Evolutionary conservation across 1,284 basidiomycete species (phyloP).

Genomic region (Austroboletus novae-zelandiae): DNA sequence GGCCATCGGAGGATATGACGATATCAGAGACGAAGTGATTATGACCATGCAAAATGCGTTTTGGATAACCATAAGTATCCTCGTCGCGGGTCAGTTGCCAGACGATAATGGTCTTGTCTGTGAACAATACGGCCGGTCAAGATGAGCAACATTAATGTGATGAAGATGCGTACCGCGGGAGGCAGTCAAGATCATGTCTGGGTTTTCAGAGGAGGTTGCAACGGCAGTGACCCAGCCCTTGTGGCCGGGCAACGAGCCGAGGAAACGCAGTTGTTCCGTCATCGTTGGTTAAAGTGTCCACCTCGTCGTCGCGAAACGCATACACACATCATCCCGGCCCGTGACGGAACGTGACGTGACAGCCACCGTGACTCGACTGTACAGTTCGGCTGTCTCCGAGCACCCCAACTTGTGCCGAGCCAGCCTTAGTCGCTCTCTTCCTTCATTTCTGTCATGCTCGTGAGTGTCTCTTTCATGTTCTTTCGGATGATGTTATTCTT

Average conservation of each 20-base stretch:
- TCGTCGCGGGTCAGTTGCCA: slow-evolving; percentile 99
- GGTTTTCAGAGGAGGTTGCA: slow-evolving; percentile 95
- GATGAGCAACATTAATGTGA: slow-evolving; percentile 17
- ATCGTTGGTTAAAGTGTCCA: slow-evolving; percentile 45
- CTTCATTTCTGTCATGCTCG: neutral
- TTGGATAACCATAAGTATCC: slow-evolving; percentile 89
- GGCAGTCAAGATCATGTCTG: slow-evolving; percentile 95
- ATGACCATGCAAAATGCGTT: slow-evolving; percentile 97
- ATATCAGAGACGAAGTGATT: slow-evolving; percentile 99
- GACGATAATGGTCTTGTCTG: slow-evolving; percentile 99
- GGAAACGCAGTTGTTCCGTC: slow-evolving; percentile 88
- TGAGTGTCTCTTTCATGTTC: slow-evolving; percentile 17
- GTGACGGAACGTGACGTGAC: slow-evolving; percentile 41
- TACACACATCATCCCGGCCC: neutral
- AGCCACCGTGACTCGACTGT: slow-evolving; percentile 61
- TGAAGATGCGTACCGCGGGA: slow-evolving; percentile 76
- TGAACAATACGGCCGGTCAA: slow-evolving; percentile 47
- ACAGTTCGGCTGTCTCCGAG: slow-evolving; percentile 40
- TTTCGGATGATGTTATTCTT: slow-evolving; percentile 50
- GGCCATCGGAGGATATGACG: slow-evolving; percentile 97
- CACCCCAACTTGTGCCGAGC: neutral
- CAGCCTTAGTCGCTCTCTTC: too few species aligned
- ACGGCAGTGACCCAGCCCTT: slow-evolving; percentile 97
- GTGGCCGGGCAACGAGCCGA: slow-evolving; percentile 93
- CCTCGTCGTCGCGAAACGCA: slow-evolving; percentile 34